Base-by-base conservation (phyloP, 2,329 filamentous ascomycete genomes). In the Xylariaceae sp. region DNA sequence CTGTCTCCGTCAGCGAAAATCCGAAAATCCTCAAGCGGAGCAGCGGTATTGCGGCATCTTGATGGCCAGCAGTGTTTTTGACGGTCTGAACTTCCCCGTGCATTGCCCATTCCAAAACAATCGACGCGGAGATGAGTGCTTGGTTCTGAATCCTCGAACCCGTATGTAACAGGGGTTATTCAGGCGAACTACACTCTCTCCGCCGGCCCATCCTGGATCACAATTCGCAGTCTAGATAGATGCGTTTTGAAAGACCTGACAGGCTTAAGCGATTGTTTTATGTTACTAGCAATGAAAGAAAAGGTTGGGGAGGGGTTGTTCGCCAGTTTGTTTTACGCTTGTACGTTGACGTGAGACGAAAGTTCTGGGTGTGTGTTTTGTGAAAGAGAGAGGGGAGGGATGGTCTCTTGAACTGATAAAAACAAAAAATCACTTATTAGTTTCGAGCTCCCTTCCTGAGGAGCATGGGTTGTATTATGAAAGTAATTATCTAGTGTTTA, bases 241-340 rank as follows among this genome's bases (percentile, higher is more conserved):
- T 30, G 23, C 23, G 23, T 30, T 30, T 30, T 55, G 45, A 49
- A 62, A 55, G 45, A 39, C 50, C 56, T 44, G 41, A 51, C 39
- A 51, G 49, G 58, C 49, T 48, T 51, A 55, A 51, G n/a, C 44
- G 48, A 10, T 4, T 59, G 55, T 58, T 57, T 47, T 53, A 58
- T 60, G 50, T 39, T 58, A 52, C 58, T 60, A 52, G 56, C 60
- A 62, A 62, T 60, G 49, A 57, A n/a, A 57, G 60, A 57, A 55
- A 23, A 57, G 53, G 13, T 57, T 53, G 41, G 9, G 37, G 8
- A 41, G 9, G 8, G 37, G 15, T n/a, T 45, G 13, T 45, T 45
- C 30, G 4, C n/a, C 13, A 45, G 11, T 9, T 41, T 9, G 13
- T 41, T 41, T 41, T 13, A 41, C 5, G 47, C 47, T n/a, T 50